Evolutionary conservation across 352 stramenopile species (phyloP).

Genomic region (Pythium dissotocum): DNA sequence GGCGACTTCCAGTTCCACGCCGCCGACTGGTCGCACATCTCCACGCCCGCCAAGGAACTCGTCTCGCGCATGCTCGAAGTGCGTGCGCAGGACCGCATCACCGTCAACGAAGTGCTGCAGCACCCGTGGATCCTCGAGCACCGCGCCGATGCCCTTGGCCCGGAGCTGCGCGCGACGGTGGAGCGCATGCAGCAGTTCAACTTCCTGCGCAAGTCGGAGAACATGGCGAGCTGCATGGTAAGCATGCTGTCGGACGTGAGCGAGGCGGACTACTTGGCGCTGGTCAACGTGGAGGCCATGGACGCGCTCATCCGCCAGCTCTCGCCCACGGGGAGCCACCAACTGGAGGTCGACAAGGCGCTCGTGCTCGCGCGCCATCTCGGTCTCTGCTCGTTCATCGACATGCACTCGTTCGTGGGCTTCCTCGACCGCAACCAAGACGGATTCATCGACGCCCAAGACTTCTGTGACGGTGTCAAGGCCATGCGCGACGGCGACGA

Average conservation of each 20-base stretch:
- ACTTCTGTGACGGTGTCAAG: conserved; percentile 66
- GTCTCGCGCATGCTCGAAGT: conserved; percentile 74
- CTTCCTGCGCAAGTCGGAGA: conserved; percentile 77
- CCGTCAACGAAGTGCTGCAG: conserved; percentile 53
- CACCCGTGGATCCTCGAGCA: conserved; percentile 63
- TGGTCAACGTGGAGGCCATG: conserved; percentile 60
- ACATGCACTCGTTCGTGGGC: conserved; percentile 55
- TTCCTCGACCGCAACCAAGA: conserved; percentile 73
- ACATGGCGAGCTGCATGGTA: conserved; percentile 68
- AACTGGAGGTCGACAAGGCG: conserved; percentile 47
- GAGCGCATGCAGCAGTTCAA: conserved; percentile 79
- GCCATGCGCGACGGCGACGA: conserved; percentile 55
- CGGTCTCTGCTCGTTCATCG: conserved; percentile 63
- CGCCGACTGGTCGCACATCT: conserved; percentile 65
- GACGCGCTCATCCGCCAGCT: conserved; percentile 71
- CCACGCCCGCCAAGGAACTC: conserved; percentile 58
- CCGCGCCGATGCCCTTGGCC: conserved; percentile 23
- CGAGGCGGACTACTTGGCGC: conserved; percentile 55
- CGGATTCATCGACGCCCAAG: conserved; percentile 70
- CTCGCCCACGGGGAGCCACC: conserved; percentile 44
- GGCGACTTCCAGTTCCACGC: conserved; percentile 71
- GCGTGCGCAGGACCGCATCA: conserved; percentile 73
- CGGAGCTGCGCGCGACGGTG: conserved; percentile 37
- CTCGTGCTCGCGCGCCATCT: conserved; percentile 56
- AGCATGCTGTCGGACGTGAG: conserved; percentile 53